These are phyloP conservation scores for Drosera capensis DNA, from an alignment of 148 eudicot species.

Conservation along the genomic window DNA sequence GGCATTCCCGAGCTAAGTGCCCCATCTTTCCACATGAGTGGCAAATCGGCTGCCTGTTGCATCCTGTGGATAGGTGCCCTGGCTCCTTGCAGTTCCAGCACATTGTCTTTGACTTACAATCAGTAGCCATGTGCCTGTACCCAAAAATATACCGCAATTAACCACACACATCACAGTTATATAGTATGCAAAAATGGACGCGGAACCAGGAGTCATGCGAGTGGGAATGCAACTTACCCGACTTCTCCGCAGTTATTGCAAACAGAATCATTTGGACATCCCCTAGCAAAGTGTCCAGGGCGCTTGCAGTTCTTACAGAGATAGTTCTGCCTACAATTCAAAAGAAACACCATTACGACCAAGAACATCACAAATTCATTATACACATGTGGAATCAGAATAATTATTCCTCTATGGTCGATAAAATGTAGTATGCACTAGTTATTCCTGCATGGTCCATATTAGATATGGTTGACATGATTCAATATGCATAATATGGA, in stretches of 20 bases:
- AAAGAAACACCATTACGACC: too few species aligned
- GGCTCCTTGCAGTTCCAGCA: conserved; percentile 39
- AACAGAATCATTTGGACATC: conserved; percentile 53
- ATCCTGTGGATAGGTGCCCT: conserved; percentile 28
- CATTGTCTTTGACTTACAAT: conserved; percentile 30
- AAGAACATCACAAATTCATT: too few species aligned
- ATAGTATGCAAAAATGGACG: too few species aligned
- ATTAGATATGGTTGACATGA: too few species aligned
- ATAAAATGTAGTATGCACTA: too few species aligned
- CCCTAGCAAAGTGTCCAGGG: conserved; percentile 60
- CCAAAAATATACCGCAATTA: too few species aligned
- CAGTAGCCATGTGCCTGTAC: conserved; percentile 33
- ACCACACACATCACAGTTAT: too few species aligned
- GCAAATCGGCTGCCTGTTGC: conserved; percentile 26
- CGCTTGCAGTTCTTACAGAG: conserved; percentile 61
- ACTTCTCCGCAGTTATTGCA: conserved; percentile 66
- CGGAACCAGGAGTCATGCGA: too few species aligned
- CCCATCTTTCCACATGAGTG: conserved; percentile 35
- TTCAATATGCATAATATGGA: too few species aligned
- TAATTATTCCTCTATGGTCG: too few species aligned
- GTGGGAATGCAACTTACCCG: conserved; percentile 33
- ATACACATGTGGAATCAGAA: too few species aligned
- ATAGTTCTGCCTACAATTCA: conserved; percentile 31
- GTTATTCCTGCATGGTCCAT: too few species aligned
- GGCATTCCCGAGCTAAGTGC: conserved; percentile 30